These are phyloP conservation scores for Septoria petroselini DNA, from an alignment of 2,329 filamentous ascomycete species.

Conservation along the genomic window DNA sequence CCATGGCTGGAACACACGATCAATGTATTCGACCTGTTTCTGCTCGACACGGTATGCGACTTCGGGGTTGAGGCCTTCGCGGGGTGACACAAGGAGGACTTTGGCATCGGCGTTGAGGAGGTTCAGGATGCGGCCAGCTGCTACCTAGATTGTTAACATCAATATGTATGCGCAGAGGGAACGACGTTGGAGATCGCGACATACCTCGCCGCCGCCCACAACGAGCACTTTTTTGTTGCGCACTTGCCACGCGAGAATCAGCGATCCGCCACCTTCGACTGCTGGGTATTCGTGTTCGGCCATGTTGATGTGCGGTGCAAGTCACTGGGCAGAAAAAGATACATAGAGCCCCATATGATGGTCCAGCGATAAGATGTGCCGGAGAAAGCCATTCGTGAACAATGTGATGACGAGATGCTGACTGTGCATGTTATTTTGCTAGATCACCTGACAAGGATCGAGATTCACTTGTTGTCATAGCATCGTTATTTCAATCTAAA, in stretches of 20 bases:
- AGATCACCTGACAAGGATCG: too few relatives aligned
- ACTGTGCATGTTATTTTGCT: too few relatives aligned
- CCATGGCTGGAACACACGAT: constrained; percentile 79
- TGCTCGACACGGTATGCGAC: constrained; percentile 76
- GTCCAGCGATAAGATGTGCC: too few relatives aligned
- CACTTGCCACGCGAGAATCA: constrained; percentile 95
- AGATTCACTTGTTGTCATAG: too few relatives aligned
- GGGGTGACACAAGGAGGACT: constrained; percentile 80
- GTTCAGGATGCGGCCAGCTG: constrained; percentile 88
- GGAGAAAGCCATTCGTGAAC: too few relatives aligned
- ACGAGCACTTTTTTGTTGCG: constrained; percentile 86
- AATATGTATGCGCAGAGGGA: constrained; percentile 7
- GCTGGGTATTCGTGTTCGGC: constrained; percentile 58
- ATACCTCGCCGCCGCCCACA: constrained; percentile 89
- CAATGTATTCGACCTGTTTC: constrained; percentile 72
- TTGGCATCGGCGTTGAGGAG: constrained; percentile 91
- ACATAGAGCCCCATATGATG: not conserved
- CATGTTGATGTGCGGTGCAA: constrained; percentile 1
- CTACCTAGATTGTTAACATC: constrained; percentile 61
- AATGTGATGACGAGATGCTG: too few relatives aligned
- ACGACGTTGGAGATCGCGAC: constrained; percentile 28
- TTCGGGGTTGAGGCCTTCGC: constrained; percentile 78
- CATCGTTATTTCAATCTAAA: too few relatives aligned
- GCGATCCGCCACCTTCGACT: constrained; percentile 83
- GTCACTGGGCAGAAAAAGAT: not conserved